A percentile compares a stretch with the other conserved stretches of the same genome.
These are phyloP conservation scores for Talaromyces stipitatus DNA, from an alignment of 495 filamentous ascomycete genomes.

Conservation along the genomic window DNA sequence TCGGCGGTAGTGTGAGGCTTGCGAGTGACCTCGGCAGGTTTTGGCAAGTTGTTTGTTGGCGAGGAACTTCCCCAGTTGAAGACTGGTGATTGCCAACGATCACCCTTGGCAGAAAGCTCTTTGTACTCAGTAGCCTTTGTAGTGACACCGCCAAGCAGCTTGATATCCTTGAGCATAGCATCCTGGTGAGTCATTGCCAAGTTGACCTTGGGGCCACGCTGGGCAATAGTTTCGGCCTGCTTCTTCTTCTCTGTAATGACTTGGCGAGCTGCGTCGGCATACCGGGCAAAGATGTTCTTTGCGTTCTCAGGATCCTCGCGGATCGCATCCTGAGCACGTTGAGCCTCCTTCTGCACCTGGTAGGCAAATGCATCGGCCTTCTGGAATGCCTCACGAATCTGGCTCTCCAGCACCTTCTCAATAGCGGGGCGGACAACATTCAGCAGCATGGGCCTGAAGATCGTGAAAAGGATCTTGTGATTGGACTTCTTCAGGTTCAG, in stretches of 20 bases:
- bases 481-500: constrained; percentile 91
- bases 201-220: constrained; percentile 59
- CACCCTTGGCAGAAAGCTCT: constrained; percentile 77
- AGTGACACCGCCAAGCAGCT: constrained; percentile 83
- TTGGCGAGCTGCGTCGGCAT: constrained; percentile 67
- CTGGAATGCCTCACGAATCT: constrained; percentile 58
- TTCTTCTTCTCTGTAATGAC: constrained; percentile 65
- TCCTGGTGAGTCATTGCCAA: constrained; percentile 83
- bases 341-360: constrained; percentile 73
- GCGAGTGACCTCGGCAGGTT: constrained; percentile 53
- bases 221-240: constrained; percentile 49
- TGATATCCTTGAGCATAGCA: constrained; percentile 81
- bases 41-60: constrained; percentile 63
- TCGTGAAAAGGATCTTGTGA: constrained; percentile 81
- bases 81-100: constrained; percentile 91
- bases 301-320: constrained; percentile 66
- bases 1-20: constrained; percentile 49
- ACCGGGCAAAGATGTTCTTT: constrained; percentile 81
- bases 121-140: constrained; percentile 94
- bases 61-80: constrained; percentile 80
- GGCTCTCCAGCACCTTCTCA: constrained; percentile 80
- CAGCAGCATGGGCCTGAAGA: constrained; percentile 85
- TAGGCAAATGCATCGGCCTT: constrained; percentile 63
- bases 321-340: constrained; percentile 59
- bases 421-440: constrained; percentile 76